These are phyloP conservation scores for Aquilaria yunnanensis DNA, from an alignment of 345 rosid species.

Conservation along the genomic window DNA sequence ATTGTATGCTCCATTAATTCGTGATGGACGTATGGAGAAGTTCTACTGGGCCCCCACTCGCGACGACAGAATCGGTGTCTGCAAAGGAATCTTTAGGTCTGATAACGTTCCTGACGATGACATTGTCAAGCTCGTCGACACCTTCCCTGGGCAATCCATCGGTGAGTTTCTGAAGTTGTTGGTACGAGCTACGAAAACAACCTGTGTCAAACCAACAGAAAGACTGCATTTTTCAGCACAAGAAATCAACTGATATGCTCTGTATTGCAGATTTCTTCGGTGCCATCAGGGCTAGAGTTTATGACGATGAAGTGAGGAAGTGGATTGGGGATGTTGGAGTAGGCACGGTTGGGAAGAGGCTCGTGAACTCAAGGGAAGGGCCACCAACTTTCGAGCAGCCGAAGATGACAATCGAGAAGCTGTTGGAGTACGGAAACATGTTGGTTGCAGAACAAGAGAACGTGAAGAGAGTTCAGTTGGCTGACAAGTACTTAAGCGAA, in stretches of 20 bases:
- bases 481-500: constrained; percentile 71
- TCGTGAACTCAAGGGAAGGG: constrained; percentile 87
- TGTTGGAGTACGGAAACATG: constrained; percentile 80
- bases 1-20: constrained; percentile 90
- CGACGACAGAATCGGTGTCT: constrained; percentile 91
- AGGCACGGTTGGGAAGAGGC: constrained; percentile 56
- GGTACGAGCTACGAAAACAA: too few relatives aligned
- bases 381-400: constrained; percentile 84
- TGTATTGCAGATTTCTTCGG: constrained; percentile 75
- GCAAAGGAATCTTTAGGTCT: constrained; percentile 67
- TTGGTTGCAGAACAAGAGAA: constrained; percentile 87
- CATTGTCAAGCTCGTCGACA: constrained; percentile 71
- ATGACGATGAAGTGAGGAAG: constrained; percentile 95
- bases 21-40: constrained; percentile 99
- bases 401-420: constrained; percentile 60
- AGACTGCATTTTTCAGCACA: neutral
- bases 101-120: constrained; percentile 51
- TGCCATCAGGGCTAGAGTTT: constrained; percentile 88
- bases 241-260: neutral
- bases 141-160: constrained; percentile 95
- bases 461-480: constrained; percentile 92
- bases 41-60: constrained; percentile 99
- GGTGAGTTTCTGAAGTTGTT: constrained; percentile 28
- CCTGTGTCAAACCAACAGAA: neutral
- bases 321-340: constrained; percentile 64